Conservation (phyloP, 495 filamentous ascomycete genomes). For the Astrothelium macrocarpum region DNA sequence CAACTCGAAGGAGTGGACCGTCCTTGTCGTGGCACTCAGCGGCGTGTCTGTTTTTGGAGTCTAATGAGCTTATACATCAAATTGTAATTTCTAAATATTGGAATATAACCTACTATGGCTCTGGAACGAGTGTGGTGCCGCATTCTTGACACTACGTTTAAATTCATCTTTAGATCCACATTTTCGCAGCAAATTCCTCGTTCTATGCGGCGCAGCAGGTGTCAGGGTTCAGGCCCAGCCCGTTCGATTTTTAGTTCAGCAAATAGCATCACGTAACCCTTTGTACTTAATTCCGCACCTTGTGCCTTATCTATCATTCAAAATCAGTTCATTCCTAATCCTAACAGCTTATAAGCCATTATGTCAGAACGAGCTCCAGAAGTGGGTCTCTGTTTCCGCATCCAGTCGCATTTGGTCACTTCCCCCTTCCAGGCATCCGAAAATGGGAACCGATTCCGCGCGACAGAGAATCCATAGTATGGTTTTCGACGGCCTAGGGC, state of each 20-base stretch:
- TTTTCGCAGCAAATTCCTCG: neutral
- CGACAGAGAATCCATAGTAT: neutral
- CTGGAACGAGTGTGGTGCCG: too few species aligned
- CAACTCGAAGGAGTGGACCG: neutral
- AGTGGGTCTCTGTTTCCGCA: neutral
- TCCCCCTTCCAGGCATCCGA: neutral
- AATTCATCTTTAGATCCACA: neutral
- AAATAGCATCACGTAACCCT: neutral
- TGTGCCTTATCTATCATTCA: neutral
- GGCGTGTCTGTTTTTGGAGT: neutral
- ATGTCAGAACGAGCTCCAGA: neutral
- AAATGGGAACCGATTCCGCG: neutral
- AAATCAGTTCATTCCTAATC: neutral
- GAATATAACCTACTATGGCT: too few species aligned
- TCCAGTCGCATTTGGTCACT: neutral
- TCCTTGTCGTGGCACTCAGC: neutral
- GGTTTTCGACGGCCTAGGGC: neutral
- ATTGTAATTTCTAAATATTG: neutral
- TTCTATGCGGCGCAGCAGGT: constrained; percentile 1
- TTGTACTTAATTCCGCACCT: neutral
- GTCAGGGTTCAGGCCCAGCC: neutral
- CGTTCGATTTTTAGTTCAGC: neutral
- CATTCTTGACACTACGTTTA: too few species aligned
- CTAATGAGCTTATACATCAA: neutral
- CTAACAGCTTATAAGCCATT: neutral